Evolutionary conservation across 805 yeast genomes (phyloP).

Genomic region (Starmerella davenportii): DNA sequence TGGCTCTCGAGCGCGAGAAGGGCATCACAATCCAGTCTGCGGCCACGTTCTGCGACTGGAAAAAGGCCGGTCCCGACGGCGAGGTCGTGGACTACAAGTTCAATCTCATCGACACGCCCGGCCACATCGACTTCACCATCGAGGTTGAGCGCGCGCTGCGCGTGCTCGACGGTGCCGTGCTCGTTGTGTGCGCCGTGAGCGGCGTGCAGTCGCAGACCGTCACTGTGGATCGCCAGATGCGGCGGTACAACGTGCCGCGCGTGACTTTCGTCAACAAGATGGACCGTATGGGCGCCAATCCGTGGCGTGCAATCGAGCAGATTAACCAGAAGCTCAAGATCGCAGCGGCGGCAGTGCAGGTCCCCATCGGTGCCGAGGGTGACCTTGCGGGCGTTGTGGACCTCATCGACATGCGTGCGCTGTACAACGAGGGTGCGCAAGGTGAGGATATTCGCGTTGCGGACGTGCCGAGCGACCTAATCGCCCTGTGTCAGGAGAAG

Average conservation of each 20-base stretch:
- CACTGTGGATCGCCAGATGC: slow-evolving; percentile 97
- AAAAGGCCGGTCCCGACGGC: slow-evolving; percentile 27
- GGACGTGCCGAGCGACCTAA: slow-evolving; percentile 62
- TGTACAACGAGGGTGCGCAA: slow-evolving; percentile 61
- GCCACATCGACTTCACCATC: slow-evolving; percentile 95
- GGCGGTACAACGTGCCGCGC: slow-evolving; percentile 93
- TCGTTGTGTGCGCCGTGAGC: slow-evolving; percentile 94
- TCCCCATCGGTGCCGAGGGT: slow-evolving; percentile 88
- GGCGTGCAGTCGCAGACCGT: slow-evolving; percentile 98
- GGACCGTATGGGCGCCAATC: slow-evolving; percentile 99
- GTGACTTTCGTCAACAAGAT: slow-evolving; percentile 91
- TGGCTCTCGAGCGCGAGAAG: slow-evolving; percentile 96
- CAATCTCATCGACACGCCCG: slow-evolving; percentile 95
- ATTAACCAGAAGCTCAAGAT: slow-evolving; percentile 70
- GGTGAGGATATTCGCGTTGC: slow-evolving; percentile 60
- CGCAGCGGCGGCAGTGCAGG: slow-evolving; percentile 94
- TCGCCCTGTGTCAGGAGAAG: slow-evolving; percentile 74
- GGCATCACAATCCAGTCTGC: slow-evolving; percentile 98
- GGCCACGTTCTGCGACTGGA: slow-evolving; percentile 96
- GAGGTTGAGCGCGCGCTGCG: slow-evolving; percentile 98
- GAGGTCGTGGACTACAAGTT: slow-evolving; percentile 44
- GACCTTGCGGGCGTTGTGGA: slow-evolving; percentile 78
- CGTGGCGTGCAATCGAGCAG: slow-evolving; percentile 87
- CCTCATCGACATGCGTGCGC: slow-evolving; percentile 68
- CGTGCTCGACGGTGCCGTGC: slow-evolving; percentile 93